Percentiles rank a stretch among this genome's conserved stretches.
Evolutionary conservation across 2,329 filamentous ascomycete species (phyloP).

Genomic region (Cordyceps cicadae): DNA sequence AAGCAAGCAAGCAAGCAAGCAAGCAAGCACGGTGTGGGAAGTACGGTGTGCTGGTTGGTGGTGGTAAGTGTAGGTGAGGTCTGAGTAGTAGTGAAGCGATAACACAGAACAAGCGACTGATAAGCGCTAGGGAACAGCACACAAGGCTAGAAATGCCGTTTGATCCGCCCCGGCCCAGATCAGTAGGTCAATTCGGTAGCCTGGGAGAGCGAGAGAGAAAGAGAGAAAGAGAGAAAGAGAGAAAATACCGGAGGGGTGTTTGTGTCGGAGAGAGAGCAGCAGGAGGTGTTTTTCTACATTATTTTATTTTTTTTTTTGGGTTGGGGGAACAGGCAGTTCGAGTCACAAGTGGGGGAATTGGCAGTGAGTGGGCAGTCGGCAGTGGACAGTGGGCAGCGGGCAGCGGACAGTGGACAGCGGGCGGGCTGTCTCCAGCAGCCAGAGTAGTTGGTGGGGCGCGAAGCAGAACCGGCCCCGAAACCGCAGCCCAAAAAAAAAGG

Average conservation of each 20-base stretch:
- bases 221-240: neutral
- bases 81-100: neutral
- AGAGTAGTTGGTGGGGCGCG: slow-evolving; percentile 13
- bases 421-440: neutral
- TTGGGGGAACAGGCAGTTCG: neutral
- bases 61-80: neutral
- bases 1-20: too few species aligned
- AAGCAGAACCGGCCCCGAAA: slow-evolving; percentile 15
- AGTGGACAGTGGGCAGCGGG: neutral
- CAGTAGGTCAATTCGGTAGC: neutral
- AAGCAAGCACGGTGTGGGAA: too few species aligned
- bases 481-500: slow-evolving; percentile 7
- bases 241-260: neutral
- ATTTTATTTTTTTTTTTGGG: neutral
- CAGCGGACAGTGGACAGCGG: neutral
- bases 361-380: neutral
- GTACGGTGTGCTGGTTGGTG: neutral
- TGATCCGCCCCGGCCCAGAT: neutral
- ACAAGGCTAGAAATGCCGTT: neutral
- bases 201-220: neutral
- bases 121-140: neutral
- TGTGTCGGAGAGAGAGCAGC: neutral
- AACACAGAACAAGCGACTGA: neutral
- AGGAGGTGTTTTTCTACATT: neutral
- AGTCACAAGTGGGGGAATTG: neutral